Evolutionary conservation across 2,329 filamentous ascomycete genomes (phyloP), one percentile per base, ranked within the genome.

Genomic region (Beauveria medogensis): DNA sequence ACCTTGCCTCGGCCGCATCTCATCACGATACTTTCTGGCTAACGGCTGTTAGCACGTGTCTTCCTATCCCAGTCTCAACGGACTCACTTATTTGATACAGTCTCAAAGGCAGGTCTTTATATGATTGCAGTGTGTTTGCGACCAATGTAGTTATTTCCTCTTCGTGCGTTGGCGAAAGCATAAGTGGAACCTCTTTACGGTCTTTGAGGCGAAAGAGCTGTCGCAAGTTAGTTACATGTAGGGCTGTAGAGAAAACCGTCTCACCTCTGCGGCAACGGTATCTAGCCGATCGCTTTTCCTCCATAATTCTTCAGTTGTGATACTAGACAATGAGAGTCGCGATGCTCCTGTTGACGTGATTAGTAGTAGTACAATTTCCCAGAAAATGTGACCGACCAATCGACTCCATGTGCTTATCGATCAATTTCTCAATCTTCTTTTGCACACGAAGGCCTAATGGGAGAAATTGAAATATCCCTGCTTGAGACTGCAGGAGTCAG

Each of bases 21-120:
- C 94, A 75, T 99, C 94, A 54, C 94, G 86, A 70, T 97, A 99
- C 73, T 99, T 99, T 52, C 93, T 84, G 34, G 91, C 88, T 91
- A 63, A 1, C 22, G 3, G 24, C 14, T 52, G 64, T 73, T 41
- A 73, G 66, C 28, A 37, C 26, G 22, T 5, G 3, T 10, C 14
- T 20, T 37, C 12, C 5, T n/a, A 5, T n/a, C 16, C 2, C 8
- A 6, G 16, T n/a, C 24, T n/a, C 8, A 30, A 5, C 4, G 3
- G 30, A 69, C 82, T 72, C 72, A 90, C 89, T 87, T 54, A 94
- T 94, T 71, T 99, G 94, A 69, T 97, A 99, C 0, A 99, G 77
- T 48, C 92, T 84, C 26, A 97, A 72, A 0, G 94, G 94, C 9
- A 97, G 79, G 50, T 91, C 87, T 69, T 92, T 93, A 71, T 96